These are phyloP conservation scores for Leptomonas pyrrhocoris DNA, from an alignment of 208 protist genomes.

Conservation along the genomic window DNA sequence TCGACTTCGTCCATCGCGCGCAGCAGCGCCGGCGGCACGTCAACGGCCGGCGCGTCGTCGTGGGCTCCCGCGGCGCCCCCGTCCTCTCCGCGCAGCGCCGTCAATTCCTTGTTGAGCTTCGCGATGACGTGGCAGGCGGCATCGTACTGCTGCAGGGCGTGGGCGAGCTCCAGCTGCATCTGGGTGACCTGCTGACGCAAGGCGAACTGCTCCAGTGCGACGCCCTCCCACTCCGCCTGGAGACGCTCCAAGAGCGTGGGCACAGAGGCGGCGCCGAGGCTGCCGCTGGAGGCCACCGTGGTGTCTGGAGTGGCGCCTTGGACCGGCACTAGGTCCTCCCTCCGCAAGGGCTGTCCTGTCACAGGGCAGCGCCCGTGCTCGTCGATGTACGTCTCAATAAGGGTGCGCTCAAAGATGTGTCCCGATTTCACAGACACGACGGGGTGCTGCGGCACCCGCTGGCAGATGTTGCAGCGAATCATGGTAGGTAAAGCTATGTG, in stretches of 20 bases:
- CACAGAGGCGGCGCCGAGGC: constrained; percentile 70
- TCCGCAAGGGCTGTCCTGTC: constrained; percentile 84
- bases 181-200: constrained; percentile 94
- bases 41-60: constrained; percentile 13
- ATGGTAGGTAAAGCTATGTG: not conserved
- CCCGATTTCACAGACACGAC: constrained; percentile 95
- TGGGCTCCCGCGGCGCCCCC: constrained; percentile 9
- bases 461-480: constrained; percentile 87
- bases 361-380: constrained; percentile 94
- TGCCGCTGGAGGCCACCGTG: constrained; percentile 25
- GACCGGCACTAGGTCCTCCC: constrained; percentile 90
- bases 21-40: constrained; percentile 45
- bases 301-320: constrained; percentile 32
- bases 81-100: constrained; percentile 28
- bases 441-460: constrained; percentile 91
- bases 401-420: constrained; percentile 95
- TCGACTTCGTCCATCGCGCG: constrained; percentile 38
- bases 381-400: constrained; percentile 96
- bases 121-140: constrained; percentile 98
- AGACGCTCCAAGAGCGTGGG: constrained; percentile 94
- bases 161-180: constrained; percentile 95
- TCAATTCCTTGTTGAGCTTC: constrained; percentile 85
- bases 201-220: constrained; percentile 98
- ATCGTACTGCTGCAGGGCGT: constrained; percentile 98
- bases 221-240: constrained; percentile 98